Percentiles rank a stretch among this genome's conserved stretches.
phyloP scores from a whole-genome alignment of 306 rosid species.

The Vigna nakashimae region DNA sequence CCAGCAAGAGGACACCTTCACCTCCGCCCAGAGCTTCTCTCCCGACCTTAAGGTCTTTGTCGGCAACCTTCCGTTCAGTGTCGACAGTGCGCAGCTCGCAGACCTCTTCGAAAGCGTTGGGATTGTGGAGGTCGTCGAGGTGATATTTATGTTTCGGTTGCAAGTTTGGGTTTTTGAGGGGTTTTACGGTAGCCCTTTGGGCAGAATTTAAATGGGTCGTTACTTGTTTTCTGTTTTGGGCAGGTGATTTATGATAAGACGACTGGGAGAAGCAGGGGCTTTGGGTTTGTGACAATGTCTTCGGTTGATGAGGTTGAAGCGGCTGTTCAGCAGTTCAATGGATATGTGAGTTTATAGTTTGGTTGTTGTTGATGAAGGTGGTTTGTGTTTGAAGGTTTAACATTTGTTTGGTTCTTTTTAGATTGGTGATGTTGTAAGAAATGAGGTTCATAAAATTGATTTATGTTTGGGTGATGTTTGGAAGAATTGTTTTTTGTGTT shows the following conservation, averaged over 20 bases:
- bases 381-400: neutral
- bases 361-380: neutral
- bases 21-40: conserved; percentile 49
- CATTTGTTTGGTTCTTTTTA: neutral
- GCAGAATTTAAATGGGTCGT: neutral
- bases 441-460: neutral
- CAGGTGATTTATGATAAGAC: conserved; percentile 88
- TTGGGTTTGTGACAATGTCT: conserved; percentile 97
- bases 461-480: neutral
- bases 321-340: conserved; percentile 84
- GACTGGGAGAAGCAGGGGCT: conserved; percentile 95
- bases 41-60: conserved; percentile 78
- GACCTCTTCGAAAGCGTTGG: conserved; percentile 76
- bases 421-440: neutral
- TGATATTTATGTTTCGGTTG: conserved; percentile 25
- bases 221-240: neutral
- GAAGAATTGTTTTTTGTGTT: neutral
- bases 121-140: conserved; percentile 92
- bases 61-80: conserved; percentile 85
- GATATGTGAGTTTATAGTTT: conserved; percentile 73
- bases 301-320: conserved; percentile 71
- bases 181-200: neutral
- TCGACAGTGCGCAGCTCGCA: conserved; percentile 88
- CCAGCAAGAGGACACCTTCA: conserved; percentile 68
- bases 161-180: conserved; percentile 4